These are phyloP conservation scores for Chaetomium tenue DNA, from an alignment of 495 filamentous ascomycete genomes.

Conservation along the genomic window DNA sequence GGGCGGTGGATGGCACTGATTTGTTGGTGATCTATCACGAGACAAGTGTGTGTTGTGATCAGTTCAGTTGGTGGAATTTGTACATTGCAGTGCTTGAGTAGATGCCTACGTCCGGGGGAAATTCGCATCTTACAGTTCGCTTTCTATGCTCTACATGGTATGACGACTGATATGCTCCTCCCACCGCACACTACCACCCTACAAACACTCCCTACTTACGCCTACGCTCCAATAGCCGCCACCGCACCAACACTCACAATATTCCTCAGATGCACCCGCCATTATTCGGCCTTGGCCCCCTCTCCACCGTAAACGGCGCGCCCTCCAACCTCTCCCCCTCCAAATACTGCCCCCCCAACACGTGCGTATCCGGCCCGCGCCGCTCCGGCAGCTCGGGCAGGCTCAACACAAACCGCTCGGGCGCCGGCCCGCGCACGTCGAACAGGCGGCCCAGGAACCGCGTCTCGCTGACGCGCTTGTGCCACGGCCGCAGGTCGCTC, in stretches of 20 bases:
- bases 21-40: background rate
- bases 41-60: background rate
- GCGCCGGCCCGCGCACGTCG: constrained; percentile 19
- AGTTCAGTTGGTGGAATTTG: background rate
- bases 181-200: background rate
- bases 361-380: background rate
- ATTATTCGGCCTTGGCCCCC: constrained; percentile 30
- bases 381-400: constrained; percentile 26
- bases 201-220: background rate
- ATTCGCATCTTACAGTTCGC: background rate
- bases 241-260: background rate
- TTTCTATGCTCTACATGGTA: background rate
- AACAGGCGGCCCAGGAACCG: constrained; percentile 24
- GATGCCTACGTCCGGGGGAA: background rate
- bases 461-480: constrained; percentile 31
- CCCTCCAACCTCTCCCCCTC: constrained; percentile 16
- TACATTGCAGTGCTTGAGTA: background rate
- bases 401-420: constrained; percentile 23
- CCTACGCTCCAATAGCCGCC: background rate
- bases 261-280: constrained; percentile 23
- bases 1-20: background rate
- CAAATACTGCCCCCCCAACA: constrained; percentile 20
- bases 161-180: no score
- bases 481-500: constrained; percentile 34
- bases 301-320: constrained; percentile 27